phyloP scores from a whole-genome alignment of 2,329 filamentous ascomycete genomes.

The Alternaria arbusti region DNA sequence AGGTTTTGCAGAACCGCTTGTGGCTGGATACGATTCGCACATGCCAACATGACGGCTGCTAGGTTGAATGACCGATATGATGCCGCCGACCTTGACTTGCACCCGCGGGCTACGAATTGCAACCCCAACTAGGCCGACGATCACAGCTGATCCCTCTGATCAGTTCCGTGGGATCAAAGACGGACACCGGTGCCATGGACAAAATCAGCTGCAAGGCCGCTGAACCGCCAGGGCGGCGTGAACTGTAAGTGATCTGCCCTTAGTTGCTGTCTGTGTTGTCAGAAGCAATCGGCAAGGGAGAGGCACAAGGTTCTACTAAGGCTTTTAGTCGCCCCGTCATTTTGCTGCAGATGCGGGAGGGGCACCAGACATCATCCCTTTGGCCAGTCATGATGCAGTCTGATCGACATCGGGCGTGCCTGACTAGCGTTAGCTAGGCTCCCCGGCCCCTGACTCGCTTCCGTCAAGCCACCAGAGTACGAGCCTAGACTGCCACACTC shows the following conservation, averaged over 20 bases:
- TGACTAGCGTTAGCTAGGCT: slow-evolving; percentile 37
- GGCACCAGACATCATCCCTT: slow-evolving; percentile 17
- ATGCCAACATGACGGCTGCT: slow-evolving; percentile 5
- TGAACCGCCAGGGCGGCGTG: not conserved
- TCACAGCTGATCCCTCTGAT: not conserved
- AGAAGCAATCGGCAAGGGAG: not conserved
- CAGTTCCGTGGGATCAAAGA: not conserved
- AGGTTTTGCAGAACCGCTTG: slow-evolving; percentile 6
- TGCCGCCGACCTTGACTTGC: slow-evolving; percentile 1
- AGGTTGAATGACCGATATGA: slow-evolving; percentile 9
- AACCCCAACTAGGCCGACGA: not conserved
- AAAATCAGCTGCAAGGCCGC: slow-evolving; percentile 6
- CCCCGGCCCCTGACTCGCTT: slow-evolving; percentile 16
- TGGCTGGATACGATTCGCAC: slow-evolving; percentile 10
- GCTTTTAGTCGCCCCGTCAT: slow-evolving; percentile 18
- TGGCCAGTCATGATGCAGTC: slow-evolving; percentile 24
- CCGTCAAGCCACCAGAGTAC: slow-evolving; percentile 24
- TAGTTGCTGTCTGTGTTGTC: not conserved
- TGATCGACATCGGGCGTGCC: slow-evolving; percentile 28
- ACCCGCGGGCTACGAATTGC: not conserved
- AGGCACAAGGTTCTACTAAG: not conserved
- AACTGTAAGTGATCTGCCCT: not conserved
- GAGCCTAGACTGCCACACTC: slow-evolving; percentile 22
- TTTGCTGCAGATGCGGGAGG: slow-evolving; percentile 24
- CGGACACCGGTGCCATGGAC: not conserved